Evolutionary conservation across 176 grass and related monocot genomes (phyloP).

Genomic region (Saccharum spontaneum): DNA sequence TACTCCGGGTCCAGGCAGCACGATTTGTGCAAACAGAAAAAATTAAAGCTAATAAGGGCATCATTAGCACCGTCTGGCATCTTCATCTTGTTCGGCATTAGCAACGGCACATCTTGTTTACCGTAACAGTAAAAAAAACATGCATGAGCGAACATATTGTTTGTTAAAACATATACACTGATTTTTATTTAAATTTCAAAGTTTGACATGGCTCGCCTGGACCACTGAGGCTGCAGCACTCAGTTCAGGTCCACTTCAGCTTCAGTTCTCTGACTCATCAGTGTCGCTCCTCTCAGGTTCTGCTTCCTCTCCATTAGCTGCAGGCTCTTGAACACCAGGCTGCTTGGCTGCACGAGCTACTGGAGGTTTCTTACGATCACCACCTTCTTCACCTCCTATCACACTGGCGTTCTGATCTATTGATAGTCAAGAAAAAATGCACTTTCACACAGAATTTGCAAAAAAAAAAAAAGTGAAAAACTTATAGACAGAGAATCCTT

Average conservation of each 20-base stretch:
- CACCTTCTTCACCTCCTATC: slow-evolving; percentile 41
- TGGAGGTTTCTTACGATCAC: slow-evolving; percentile 57
- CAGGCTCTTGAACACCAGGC: slow-evolving; percentile 43
- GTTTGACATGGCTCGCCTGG: neutral
- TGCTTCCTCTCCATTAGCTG: slow-evolving; percentile 61
- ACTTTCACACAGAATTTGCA: neutral
- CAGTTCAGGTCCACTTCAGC: slow-evolving; percentile 40
- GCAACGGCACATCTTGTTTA: neutral
- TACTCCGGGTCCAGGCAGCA: too few relatives aligned
- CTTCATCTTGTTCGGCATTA: neutral
- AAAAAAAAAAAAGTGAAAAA: neutral
- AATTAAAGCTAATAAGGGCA: too few relatives aligned
- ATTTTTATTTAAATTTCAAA: neutral
- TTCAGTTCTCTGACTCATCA: slow-evolving; percentile 19
- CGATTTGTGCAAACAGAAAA: too few relatives aligned
- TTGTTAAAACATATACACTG: neutral
- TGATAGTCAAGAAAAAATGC: slow-evolving; percentile 39
- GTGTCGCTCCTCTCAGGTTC: slow-evolving; percentile 14
- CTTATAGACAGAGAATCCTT: neutral
- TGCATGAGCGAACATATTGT: neutral
- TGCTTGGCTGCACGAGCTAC: slow-evolving; percentile 53
- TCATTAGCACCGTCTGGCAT: too few relatives aligned
- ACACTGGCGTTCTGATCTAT: slow-evolving; percentile 53
- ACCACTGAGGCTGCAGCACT: neutral
- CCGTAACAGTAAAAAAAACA: neutral